Conservation (phyloP, 257 asterid genomes). For the Solanum sitiens region DNA sequence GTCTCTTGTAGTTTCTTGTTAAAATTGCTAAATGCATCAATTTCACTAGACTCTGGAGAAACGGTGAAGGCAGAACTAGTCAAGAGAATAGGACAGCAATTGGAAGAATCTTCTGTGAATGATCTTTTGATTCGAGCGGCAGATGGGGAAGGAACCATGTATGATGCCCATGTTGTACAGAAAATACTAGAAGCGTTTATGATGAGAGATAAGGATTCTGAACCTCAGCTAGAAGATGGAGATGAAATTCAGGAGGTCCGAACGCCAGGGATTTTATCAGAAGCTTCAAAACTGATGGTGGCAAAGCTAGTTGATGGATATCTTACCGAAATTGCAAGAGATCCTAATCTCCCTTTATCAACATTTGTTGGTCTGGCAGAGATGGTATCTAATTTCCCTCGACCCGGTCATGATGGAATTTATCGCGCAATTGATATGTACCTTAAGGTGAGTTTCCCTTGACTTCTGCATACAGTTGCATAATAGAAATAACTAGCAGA, state of each 20-base stretch:
- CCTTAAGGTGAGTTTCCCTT: slow-evolving; percentile 49
- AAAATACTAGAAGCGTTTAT: slow-evolving; percentile 59
- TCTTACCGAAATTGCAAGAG: slow-evolving; percentile 82
- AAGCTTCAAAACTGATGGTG: slow-evolving; percentile 96
- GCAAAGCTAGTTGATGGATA: slow-evolving; percentile 81
- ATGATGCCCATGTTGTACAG: slow-evolving; percentile 46
- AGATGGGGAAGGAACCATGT: slow-evolving; percentile 44
- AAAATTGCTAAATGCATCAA: slow-evolving; percentile 68
- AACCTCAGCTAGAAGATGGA: slow-evolving; percentile 26
- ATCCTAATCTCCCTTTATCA: slow-evolving; percentile 54
- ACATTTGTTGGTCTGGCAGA: slow-evolving; percentile 60
- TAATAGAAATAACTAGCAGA: background rate
- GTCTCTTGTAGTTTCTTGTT: slow-evolving; percentile 81
- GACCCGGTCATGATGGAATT: slow-evolving; percentile 82
- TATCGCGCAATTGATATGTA: slow-evolving; percentile 78
- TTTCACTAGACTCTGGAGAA: slow-evolving; percentile 56
- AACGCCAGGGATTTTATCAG: slow-evolving; percentile 75
- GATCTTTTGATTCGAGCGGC: slow-evolving; percentile 59
- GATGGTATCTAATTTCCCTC: slow-evolving; percentile 51
- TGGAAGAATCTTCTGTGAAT: slow-evolving; percentile 79
- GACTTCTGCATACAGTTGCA: background rate
- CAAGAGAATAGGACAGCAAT: slow-evolving; percentile 66
- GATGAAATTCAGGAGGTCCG: slow-evolving; percentile 59
- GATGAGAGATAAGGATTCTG: slow-evolving; percentile 37
- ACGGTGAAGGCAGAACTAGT: slow-evolving; percentile 40